These are phyloP conservation scores for Penicillium alfredii DNA, from an alignment of 495 filamentous ascomycete genomes.

Conservation along the genomic window DNA sequence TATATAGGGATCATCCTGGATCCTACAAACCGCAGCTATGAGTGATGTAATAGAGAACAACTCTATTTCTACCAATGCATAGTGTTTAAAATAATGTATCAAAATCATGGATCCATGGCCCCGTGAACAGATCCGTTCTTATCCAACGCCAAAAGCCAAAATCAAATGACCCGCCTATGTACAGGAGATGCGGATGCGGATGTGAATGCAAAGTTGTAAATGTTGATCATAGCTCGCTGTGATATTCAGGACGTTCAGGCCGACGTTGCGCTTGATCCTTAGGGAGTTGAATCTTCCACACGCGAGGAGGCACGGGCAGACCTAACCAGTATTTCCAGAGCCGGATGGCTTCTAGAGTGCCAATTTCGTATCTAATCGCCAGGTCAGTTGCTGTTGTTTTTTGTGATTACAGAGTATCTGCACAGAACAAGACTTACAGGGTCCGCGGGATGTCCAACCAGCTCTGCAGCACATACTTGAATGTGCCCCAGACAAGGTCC, in stretches of 20 bases:
- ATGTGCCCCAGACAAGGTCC: conserved; percentile 51
- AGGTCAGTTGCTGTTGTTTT: no score
- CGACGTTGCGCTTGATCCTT: not conserved
- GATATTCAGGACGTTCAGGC: conserved; percentile 7
- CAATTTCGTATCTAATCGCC: conserved; percentile 51
- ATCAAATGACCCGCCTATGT: conserved; percentile 8
- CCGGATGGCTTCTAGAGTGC: conserved; percentile 52
- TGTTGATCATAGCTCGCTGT: conserved; percentile 59
- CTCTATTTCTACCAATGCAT: no score
- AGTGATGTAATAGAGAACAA: no score
- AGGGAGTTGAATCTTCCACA: conserved; percentile 57
- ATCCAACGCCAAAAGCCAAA: conserved; percentile 5
- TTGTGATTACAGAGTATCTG: no score
- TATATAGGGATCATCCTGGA: not conserved
- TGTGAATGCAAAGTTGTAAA: conserved; percentile 3
- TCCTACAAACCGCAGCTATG: no score
- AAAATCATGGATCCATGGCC: no score
- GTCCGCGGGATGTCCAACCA: conserved; percentile 65
- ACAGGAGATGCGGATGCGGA: conserved; percentile 8
- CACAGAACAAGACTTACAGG: conserved; percentile 74
- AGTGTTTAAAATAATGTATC: no score
- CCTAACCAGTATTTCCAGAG: conserved; percentile 77
- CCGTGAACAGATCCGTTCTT: conserved; percentile 1
- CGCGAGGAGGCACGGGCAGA: conserved; percentile 60
- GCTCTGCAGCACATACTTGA: conserved; percentile 57